A percentile compares a stretch with the other conserved stretches of the same genome.
Conservation (phyloP, 345 rosid species). For the Citrus hindsii region DNA sequence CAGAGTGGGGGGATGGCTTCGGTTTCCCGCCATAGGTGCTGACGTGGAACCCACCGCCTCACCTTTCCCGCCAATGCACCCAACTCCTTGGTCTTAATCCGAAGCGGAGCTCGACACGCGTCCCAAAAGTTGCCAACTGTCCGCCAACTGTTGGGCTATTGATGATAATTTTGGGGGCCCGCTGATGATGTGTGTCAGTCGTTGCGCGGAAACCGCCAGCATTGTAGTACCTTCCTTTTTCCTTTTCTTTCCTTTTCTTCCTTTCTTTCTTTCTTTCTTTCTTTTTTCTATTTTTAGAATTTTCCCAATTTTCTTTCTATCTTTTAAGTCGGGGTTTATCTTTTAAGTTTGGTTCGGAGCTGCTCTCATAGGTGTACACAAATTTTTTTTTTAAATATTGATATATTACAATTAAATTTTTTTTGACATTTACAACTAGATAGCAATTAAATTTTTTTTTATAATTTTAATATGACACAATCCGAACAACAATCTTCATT, state of each 20-base stretch:
- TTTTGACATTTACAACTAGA: too few relatives aligned
- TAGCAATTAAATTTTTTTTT: fast-evolving
- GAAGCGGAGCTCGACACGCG: constrained; percentile 9
- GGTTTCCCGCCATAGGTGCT: constrained; percentile 41
- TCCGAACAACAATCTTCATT: fast-evolving
- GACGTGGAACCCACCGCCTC: constrained; percentile 22
- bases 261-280: too few relatives aligned
- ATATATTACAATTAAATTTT: fast-evolving
- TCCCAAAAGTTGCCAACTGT: background rate
- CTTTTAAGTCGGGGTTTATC: too few relatives aligned
- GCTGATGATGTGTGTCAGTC: background rate
- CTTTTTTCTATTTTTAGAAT: too few relatives aligned
- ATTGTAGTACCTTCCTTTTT: background rate
- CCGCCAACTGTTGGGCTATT: constrained; percentile 1
- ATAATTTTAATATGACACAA: too few relatives aligned
- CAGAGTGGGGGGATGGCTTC: constrained; percentile 8
- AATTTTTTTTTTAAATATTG: too few relatives aligned
- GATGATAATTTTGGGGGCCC: background rate
- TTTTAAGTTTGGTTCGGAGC: too few relatives aligned
- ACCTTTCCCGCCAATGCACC: constrained; percentile 34
- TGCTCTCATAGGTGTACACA: too few relatives aligned
- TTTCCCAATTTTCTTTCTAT: too few relatives aligned
- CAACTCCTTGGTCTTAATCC: background rate
- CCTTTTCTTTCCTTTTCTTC: background rate
- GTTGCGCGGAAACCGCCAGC: constrained; percentile 8